Percentiles rank a stretch among this genome's conserved stretches.
phyloP scores from a whole-genome alignment of 2,329 filamentous ascomycete genomes.

The Beauveria pseudobassiana region DNA sequence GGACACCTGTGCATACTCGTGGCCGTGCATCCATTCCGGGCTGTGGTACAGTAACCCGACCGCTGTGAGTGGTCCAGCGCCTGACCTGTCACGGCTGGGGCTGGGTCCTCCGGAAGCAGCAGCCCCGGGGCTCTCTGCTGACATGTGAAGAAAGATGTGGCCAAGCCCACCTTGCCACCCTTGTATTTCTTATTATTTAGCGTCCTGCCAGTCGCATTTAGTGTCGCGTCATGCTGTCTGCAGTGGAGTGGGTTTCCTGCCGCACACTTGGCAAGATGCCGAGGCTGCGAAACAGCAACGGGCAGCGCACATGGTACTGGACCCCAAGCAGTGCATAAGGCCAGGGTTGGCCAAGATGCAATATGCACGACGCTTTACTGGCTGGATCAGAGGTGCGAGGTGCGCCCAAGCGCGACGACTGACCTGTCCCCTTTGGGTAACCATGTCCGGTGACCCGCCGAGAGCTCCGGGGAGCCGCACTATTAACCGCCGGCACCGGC shows the following conservation, averaged over 20 bases:
- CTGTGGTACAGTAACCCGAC: not conserved
- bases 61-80: constrained; percentile 6
- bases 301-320: not conserved
- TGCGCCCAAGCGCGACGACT: not conserved
- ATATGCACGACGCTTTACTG: not conserved
- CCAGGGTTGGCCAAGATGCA: not conserved
- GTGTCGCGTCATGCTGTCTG: not conserved
- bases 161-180: not conserved
- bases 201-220: too few species aligned
- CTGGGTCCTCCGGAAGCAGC: not conserved
- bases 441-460: not conserved
- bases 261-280: not conserved
- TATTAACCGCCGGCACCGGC: not conserved
- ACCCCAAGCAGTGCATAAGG: not conserved
- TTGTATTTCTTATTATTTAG: too few species aligned
- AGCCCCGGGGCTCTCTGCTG: not conserved
- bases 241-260: not conserved
- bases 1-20: not conserved
- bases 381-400: not conserved
- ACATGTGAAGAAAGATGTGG: not conserved
- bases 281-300: not conserved
- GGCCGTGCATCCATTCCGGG: not conserved
- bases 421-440: not conserved
- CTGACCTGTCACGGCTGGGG: not conserved
- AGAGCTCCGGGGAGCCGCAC: not conserved